Base-by-base conservation (phyloP, 2,329 filamentous ascomycete species). In the Cytospora chrysosperma region DNA sequence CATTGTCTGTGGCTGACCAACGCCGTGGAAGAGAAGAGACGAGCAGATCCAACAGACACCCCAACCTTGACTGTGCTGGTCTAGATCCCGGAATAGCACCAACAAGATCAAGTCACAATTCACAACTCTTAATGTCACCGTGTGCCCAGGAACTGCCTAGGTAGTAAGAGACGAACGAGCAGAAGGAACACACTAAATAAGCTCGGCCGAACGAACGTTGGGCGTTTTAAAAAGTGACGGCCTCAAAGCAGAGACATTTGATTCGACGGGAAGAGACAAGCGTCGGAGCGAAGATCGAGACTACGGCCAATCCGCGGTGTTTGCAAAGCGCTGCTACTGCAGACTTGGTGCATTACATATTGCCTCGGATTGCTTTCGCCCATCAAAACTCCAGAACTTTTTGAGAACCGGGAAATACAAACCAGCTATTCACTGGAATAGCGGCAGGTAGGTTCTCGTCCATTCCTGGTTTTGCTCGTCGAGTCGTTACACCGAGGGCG, bases 281-380 rank as follows among this genome's bases (percentile, higher is more conserved):
- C 57, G 55, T 55, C 56, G 56, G 50, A 55, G 30, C 54, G 28
- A 50, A 58, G 56, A 62, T 59, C 56, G 34, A 62, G 54, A 56
- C n/a, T 43, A 47, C 30, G 37, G n/a, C 60, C 51, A 50, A 49
- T 55, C 49, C 54, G 58, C 51, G 58, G 55, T 24, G 28, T 17
- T 37, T 32, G 40, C 49, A 27, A 19, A 61, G 37, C 59, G 59
- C 59, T 61, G 51, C 51, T 61, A 53, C 59, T 53, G 59, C 59
- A 50, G 59, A 32, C 59, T 49, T 49, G n/a, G 40, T 37, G 34
- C 59, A 37, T 27, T 53, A n/a, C 51, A 61, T 61, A 15, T 54
- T 57, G 57, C 57, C 52, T 57, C 52, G 37, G 28, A 53, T 50
- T 58, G 32, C 26, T 61, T n/a, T 47, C 26, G 26, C n/a, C 52